Conservation (phyloP, 108 stramenopile genomes). For the Skeletonema marinoi region DNA sequence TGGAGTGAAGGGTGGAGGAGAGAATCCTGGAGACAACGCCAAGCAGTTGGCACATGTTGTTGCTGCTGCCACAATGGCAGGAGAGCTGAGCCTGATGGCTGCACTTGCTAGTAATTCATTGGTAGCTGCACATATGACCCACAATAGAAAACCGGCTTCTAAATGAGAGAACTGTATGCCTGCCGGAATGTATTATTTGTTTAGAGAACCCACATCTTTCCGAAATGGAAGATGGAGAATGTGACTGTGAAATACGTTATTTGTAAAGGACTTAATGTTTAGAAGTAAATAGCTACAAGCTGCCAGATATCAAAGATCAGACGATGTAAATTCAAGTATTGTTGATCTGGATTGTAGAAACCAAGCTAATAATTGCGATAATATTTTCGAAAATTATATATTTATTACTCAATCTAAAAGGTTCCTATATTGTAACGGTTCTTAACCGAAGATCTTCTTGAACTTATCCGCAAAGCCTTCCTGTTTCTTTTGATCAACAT, state of each 20-base stretch:
- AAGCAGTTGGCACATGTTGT: constrained; percentile 91
- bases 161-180: constrained; percentile 22
- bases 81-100: constrained; percentile 95
- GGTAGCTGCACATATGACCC: constrained; percentile 88
- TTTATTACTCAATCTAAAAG: not conserved
- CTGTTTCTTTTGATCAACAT: constrained; percentile 50
- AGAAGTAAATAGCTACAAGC: not conserved
- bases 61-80: constrained; percentile 94
- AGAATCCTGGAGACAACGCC: constrained; percentile 91
- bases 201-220: not conserved
- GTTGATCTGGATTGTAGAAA: not conserved
- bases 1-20: constrained; percentile 87
- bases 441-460: constrained; percentile 23
- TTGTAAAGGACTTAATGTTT: not conserved
- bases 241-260: not conserved
- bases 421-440: not conserved
- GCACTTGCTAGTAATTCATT: constrained; percentile 93
- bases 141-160: constrained; percentile 83
- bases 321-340: not conserved
- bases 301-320: not conserved
- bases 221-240: not conserved
- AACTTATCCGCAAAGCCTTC: constrained; percentile 31
- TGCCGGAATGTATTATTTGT: not conserved
- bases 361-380: not conserved
- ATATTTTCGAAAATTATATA: not conserved